Evolutionary conservation across 331 rosid species (phyloP).

Genomic region (Telfairia occidentalis): DNA sequence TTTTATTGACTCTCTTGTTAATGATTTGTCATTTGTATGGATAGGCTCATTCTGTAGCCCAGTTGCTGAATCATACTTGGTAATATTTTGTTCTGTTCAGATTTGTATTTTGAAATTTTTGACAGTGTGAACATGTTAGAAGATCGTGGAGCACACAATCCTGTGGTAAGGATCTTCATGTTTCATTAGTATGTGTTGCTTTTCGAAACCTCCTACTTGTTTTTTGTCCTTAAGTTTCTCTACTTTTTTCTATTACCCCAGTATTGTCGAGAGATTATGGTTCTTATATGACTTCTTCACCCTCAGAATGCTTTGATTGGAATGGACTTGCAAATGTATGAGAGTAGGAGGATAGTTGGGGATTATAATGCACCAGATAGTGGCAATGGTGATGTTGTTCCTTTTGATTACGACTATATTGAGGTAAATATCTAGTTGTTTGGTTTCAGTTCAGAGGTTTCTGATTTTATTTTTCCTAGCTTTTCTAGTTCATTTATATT

Average conservation of each 20-base stretch:
- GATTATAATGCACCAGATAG: constrained; percentile 30
- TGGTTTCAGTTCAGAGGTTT: not conserved
- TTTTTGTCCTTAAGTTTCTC: not conserved
- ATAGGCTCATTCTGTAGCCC: not conserved
- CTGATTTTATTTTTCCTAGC: not conserved
- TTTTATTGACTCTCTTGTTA: not conserved
- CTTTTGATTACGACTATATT: constrained; percentile 47
- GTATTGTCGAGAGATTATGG: not conserved
- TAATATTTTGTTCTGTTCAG: constrained; percentile 26
- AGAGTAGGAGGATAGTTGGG: constrained; percentile 34
- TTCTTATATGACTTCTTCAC: not conserved
- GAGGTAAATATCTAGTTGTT: constrained; percentile 16
- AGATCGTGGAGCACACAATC: constrained; percentile 57
- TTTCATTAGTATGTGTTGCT: not conserved
- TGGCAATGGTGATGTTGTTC: constrained; percentile 29
- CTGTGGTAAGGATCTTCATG: constrained; percentile 62
- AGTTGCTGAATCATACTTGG: constrained; percentile 13
- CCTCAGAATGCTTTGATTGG: constrained; percentile 73
- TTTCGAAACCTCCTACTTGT: not conserved
- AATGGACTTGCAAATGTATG: constrained; percentile 65
- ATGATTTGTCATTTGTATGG: constrained; percentile 15
- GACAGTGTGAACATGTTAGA: constrained; percentile 73
- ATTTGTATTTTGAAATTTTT: constrained; percentile 56
- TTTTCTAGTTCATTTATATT: not conserved
- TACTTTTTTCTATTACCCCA: not conserved